A percentile compares a stretch with the other conserved stretches of the same genome.
Conservation (phyloP, 768 basidiomycete genomes). For the Leccinum broughii region DNA sequence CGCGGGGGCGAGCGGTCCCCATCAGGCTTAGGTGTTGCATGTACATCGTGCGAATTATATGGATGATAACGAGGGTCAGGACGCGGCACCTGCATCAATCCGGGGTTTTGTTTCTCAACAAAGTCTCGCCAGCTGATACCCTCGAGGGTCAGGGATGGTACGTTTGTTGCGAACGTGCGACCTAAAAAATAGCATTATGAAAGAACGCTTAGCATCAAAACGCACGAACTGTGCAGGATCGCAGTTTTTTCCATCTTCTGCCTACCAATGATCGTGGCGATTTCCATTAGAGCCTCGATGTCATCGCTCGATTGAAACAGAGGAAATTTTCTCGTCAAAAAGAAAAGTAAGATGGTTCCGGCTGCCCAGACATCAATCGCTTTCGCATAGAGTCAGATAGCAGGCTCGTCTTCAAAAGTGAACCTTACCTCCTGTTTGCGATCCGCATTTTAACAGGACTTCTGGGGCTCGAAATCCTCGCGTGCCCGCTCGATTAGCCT, state of each 20-base stretch:
- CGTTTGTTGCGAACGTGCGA: slow-evolving; percentile 87
- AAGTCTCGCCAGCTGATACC: slow-evolving; percentile 74
- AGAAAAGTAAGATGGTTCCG: slow-evolving; percentile 90
- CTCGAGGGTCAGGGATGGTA: slow-evolving; percentile 70
- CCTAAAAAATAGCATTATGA: slow-evolving; percentile 46
- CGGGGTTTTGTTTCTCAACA: slow-evolving; percentile 76
- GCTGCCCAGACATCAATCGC: slow-evolving; percentile 98
- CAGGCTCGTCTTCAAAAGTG: neutral
- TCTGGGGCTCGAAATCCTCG: slow-evolving; percentile 97
- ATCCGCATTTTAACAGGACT: slow-evolving; percentile 89
- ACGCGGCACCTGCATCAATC: slow-evolving; percentile 51
- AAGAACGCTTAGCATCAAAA: neutral
- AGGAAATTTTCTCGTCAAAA: slow-evolving; percentile 90
- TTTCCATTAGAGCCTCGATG: slow-evolving; percentile 93
- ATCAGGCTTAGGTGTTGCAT: slow-evolving; percentile 17
- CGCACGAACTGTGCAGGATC: slow-evolving; percentile 77
- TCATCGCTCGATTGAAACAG: slow-evolving; percentile 94
- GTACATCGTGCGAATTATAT: slow-evolving; percentile 37
- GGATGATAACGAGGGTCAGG: slow-evolving; percentile 58
- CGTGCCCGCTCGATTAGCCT: slow-evolving; percentile 96
- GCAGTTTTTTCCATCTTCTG: slow-evolving; percentile 83
- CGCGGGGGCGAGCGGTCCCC: slow-evolving; percentile 23
- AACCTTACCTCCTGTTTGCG: slow-evolving; percentile 84
- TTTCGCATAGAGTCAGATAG: slow-evolving; percentile 34
- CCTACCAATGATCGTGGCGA: slow-evolving; percentile 83